Evolutionary conservation across 1,284 basidiomycete species (phyloP).

Genomic region (Cutaneotrichosporon curvatum): DNA sequence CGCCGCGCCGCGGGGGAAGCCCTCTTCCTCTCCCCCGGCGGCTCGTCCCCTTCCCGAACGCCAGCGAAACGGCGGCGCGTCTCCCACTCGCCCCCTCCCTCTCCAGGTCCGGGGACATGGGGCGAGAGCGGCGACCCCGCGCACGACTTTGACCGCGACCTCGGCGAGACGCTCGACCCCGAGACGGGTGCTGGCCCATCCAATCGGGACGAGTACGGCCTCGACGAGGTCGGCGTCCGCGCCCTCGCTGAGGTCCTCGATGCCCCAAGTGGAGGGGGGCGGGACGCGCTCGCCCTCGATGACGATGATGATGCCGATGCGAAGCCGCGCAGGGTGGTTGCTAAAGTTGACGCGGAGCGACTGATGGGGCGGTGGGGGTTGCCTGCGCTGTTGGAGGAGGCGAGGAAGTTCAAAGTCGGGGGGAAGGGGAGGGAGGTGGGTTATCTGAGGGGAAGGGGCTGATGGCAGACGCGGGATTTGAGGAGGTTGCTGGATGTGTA

Average conservation of each 20-base stretch:
- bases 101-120: too few relatives aligned
- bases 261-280: slow-evolving; percentile 6
- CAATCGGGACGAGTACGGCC: neutral
- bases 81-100: neutral
- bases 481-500: slow-evolving; percentile 70
- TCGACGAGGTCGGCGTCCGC: neutral
- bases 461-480: slow-evolving; percentile 62
- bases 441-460: slow-evolving; percentile 3
- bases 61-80: neutral
- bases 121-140: neutral
- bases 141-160: neutral
- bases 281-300: slow-evolving; percentile 7
- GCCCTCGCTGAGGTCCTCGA: slow-evolving; percentile 1
- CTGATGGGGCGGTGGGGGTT: slow-evolving; percentile 68
- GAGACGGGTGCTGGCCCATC: too few relatives aligned
- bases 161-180: neutral
- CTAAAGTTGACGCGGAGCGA: slow-evolving; percentile 63
- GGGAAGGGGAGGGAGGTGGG: slow-evolving; percentile 85
- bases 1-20: neutral
- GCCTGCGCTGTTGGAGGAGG: slow-evolving; percentile 62
- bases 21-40: slow-evolving; percentile 2
- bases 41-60: neutral
- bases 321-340: slow-evolving; percentile 53
- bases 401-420: slow-evolving; percentile 65
- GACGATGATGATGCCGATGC: slow-evolving; percentile 28